Base-by-base conservation (phyloP, 1,284 basidiomycete genomes). In the Pholiota adiposa region DNA sequence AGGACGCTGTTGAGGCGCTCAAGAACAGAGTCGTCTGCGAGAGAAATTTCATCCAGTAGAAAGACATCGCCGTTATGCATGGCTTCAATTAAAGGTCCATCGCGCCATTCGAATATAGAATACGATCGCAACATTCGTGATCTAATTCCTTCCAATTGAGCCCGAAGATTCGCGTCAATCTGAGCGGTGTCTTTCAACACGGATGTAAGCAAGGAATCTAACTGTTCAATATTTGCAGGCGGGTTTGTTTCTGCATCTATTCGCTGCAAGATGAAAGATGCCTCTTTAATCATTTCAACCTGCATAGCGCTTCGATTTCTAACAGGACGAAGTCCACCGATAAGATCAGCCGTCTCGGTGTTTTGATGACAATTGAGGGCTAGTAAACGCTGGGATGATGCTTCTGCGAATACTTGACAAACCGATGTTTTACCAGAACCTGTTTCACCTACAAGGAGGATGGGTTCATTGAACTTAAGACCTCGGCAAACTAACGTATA, bases 391-490 rank as follows among this genome's bases (percentile, higher is more conserved):
- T 87, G 87, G 31, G 77, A 77, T 25, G 87, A 79, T 3, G 88
- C 87, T 50, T 87, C 81, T 0, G 96, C 92, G 61, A 93, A 90
- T 6, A 96, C 79, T 72, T 99, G 95, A 70, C 97, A 98, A 21
- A 98, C 92, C 0, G 96, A 97, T 0, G 97, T 99, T 77, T 99
- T 99, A 7, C 97, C 97, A 2, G 93, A 93, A 25, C 97, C 97
- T 0, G 97, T 99, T 76, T 99, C 97, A 0, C 97, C 97, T 14
- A 99, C 97, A n/a, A 99, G 84, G 3, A 99, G 82, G 19, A 99
- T 91, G 0, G 97, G 97, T 72, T 99, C 97, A 69, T 98, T 91
- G 76, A 93, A 94, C 33, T 86, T 86, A 49, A 98, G 76, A 1
- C 94, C 95, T 8, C 92, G 86, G 3, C 90, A 86, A 18, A 97